phyloP scores from a whole-genome alignment of 768 basidiomycete genomes.

The Tulasnella sp. region DNA sequence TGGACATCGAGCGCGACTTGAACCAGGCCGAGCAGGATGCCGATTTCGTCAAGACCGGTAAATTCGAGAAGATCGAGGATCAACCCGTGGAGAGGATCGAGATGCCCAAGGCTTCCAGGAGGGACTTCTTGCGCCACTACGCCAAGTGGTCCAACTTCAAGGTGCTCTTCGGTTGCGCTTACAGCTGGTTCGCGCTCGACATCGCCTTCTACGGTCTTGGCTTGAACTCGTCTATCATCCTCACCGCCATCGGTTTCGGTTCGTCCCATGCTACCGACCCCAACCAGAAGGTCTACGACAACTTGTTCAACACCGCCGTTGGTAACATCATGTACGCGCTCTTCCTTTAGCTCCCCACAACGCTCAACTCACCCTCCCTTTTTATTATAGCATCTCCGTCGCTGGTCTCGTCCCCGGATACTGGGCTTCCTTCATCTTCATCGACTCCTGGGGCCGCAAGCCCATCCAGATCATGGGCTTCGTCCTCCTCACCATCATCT shows the following conservation, averaged over 20 bases:
- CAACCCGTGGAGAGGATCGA: conserved; percentile 56
- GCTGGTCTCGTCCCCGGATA: conserved; percentile 36
- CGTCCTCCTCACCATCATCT: conserved; percentile 29
- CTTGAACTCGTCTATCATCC: conserved; percentile 73
- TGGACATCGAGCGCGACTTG: conserved; percentile 86
- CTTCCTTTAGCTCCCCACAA: background rate
- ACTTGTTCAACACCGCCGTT: conserved; percentile 59
- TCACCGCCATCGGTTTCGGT: conserved; percentile 69
- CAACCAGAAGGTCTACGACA: conserved; percentile 47
- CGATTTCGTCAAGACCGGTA: conserved; percentile 46
- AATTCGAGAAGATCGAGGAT: conserved; percentile 40
- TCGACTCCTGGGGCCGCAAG: conserved; percentile 64
- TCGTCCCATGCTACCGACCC: conserved; percentile 35
- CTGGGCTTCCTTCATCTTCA: conserved; percentile 33
- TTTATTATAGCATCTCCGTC: conserved; percentile 30
- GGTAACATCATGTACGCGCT: conserved; percentile 49
- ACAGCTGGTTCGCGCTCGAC: conserved; percentile 87
- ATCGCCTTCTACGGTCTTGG: conserved; percentile 85
- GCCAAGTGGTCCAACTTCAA: conserved; percentile 73
- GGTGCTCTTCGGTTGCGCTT: conserved; percentile 69
- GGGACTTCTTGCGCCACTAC: conserved; percentile 64
- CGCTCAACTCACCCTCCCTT: background rate
- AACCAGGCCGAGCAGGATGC: conserved; percentile 71
- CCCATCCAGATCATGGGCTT: conserved; percentile 49
- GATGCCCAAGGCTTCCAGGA: conserved; percentile 62